Percentiles rank a stretch among this genome's conserved stretches.
Conservation (phyloP, 495 filamentous ascomycete species). For the Aspergillus campestris region DNA sequence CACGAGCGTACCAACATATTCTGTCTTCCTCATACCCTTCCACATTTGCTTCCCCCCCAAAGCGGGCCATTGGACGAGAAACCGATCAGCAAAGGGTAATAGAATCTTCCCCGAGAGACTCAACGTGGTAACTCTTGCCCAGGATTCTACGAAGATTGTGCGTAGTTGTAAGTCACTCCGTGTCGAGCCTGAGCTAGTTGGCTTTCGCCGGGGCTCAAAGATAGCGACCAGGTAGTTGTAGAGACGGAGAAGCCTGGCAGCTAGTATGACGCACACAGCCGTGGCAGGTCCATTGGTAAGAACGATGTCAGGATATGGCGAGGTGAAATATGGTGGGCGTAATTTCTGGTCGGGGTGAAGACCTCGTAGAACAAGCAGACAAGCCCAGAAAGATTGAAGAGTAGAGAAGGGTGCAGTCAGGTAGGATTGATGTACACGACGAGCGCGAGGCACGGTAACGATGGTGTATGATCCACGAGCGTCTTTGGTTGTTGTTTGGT, state of each 20-base stretch:
- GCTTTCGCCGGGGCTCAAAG: neutral
- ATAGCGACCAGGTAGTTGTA: slow-evolving; percentile 18
- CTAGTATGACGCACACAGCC: slow-evolving; percentile 67
- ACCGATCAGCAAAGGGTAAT: slow-evolving; percentile 54
- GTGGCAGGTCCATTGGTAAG: slow-evolving; percentile 86
- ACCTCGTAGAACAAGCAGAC: slow-evolving; percentile 36
- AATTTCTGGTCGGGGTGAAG: slow-evolving; percentile 21
- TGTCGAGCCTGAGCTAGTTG: neutral
- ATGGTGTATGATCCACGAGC: slow-evolving; percentile 39
- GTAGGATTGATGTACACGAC: slow-evolving; percentile 69
- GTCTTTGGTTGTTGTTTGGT: slow-evolving; percentile 4
- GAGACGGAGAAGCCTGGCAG: slow-evolving; percentile 59
- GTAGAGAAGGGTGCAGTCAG: slow-evolving; percentile 56
- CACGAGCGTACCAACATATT: slow-evolving; percentile 39
- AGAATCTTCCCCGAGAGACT: slow-evolving; percentile 77
- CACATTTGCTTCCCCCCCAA: slow-evolving; percentile 40
- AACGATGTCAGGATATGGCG: slow-evolving; percentile 58
- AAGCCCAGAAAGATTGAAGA: slow-evolving; percentile 46
- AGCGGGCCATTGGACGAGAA: slow-evolving; percentile 67
- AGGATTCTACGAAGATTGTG: slow-evolving; percentile 82
- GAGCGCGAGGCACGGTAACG: slow-evolving; percentile 58
- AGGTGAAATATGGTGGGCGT: slow-evolving; percentile 12
- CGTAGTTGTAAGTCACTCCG: slow-evolving; percentile 43
- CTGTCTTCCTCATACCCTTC: slow-evolving; percentile 32
- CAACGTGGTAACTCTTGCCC: slow-evolving; percentile 70